These are phyloP conservation scores for Royoungia palumana DNA, from an alignment of 768 basidiomycete genomes.

Conservation along the genomic window DNA sequence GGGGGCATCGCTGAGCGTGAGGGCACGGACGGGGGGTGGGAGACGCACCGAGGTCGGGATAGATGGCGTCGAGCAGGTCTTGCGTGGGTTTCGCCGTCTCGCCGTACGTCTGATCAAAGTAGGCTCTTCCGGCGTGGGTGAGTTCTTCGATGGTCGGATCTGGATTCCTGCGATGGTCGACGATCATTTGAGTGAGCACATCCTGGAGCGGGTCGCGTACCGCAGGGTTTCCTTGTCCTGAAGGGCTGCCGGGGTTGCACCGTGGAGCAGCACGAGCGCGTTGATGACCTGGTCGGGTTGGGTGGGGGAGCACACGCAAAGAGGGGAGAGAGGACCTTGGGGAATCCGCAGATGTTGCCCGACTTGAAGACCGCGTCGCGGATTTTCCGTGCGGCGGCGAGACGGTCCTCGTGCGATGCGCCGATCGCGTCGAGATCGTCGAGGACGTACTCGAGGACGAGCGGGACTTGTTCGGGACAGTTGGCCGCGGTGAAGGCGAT, in stretches of 20 bases:
- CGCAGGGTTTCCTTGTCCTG: conserved; percentile 46
- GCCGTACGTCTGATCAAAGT: conserved; percentile 54
- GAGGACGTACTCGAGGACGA: conserved; percentile 50
- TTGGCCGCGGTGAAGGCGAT: conserved; percentile 60
- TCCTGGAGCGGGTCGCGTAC: conserved; percentile 28
- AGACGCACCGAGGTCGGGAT: conserved; percentile 61
- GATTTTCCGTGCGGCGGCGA: conserved; percentile 49
- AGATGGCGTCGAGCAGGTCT: conserved; percentile 44
- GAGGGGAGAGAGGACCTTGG: conserved; percentile 40
- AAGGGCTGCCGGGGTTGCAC: conserved; percentile 50
- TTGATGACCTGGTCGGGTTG: conserved; percentile 53
- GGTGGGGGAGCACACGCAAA: no score
- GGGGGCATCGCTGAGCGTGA: neutral
- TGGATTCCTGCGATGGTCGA: conserved; percentile 34
- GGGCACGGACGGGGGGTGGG: neutral
- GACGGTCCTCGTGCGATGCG: conserved; percentile 33
- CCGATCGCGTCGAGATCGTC: conserved; percentile 38
- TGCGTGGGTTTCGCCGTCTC: conserved; percentile 50
- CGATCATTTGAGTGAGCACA: no score
- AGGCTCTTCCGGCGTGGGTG: conserved; percentile 37
- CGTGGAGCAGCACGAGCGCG: conserved; percentile 47
- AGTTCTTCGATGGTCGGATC: conserved; percentile 43
- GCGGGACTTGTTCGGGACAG: conserved; percentile 53
- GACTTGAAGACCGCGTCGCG: conserved; percentile 63
- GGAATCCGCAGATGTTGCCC: conserved; percentile 54